Percentiles rank a stretch among this genome's conserved stretches.
Evolutionary conservation across 2,329 filamentous ascomycete species (phyloP).

Genomic region (Diaporthe sp.): DNA sequence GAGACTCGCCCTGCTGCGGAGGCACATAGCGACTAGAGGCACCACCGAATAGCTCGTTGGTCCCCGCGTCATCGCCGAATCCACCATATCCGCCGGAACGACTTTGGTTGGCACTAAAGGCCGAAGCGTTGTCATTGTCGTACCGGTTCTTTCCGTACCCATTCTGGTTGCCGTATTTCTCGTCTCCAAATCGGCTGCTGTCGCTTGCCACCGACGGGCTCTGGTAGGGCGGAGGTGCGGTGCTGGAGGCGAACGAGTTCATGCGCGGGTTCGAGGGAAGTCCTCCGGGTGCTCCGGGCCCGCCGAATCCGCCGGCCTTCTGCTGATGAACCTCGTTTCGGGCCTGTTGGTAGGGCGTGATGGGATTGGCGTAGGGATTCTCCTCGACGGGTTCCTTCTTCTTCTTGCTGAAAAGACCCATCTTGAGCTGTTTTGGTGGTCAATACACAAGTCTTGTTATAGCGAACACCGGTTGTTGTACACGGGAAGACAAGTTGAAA

Average conservation of each 20-base stretch:
- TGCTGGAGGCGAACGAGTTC: slow-evolving; percentile 43
- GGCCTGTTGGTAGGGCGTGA: slow-evolving; percentile 62
- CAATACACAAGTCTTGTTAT: slow-evolving; percentile 1
- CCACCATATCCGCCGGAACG: slow-evolving; percentile 74
- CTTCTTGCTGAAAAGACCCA: slow-evolving; percentile 68
- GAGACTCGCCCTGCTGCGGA: slow-evolving; percentile 37
- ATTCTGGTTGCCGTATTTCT: slow-evolving; percentile 65
- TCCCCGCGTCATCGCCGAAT: slow-evolving; percentile 64
- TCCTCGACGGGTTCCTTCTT: slow-evolving; percentile 60
- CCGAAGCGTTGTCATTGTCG: slow-evolving; percentile 53
- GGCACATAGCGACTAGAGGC: slow-evolving; percentile 46
- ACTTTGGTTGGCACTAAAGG: slow-evolving; percentile 47
- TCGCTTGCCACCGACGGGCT: slow-evolving; percentile 47
- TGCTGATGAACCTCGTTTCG: slow-evolving; percentile 52
- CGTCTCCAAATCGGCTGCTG: slow-evolving; percentile 65
- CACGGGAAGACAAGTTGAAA: neutral
- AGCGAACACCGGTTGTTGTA: neutral
- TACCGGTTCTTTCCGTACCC: slow-evolving; percentile 70
- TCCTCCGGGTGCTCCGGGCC: slow-evolving; percentile 43
- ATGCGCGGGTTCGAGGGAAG: slow-evolving; percentile 49
- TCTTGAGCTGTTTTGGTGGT: slow-evolving; percentile 32
- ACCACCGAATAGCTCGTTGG: slow-evolving; percentile 70
- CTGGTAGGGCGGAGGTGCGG: slow-evolving; percentile 55
- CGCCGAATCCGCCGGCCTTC: slow-evolving; percentile 29
- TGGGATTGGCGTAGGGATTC: slow-evolving; percentile 69